A percentile compares a stretch with the other conserved stretches of the same genome.
phyloP scores from a whole-genome alignment of 805 yeast genomes.

The Cyberlindnera lachancei region DNA sequence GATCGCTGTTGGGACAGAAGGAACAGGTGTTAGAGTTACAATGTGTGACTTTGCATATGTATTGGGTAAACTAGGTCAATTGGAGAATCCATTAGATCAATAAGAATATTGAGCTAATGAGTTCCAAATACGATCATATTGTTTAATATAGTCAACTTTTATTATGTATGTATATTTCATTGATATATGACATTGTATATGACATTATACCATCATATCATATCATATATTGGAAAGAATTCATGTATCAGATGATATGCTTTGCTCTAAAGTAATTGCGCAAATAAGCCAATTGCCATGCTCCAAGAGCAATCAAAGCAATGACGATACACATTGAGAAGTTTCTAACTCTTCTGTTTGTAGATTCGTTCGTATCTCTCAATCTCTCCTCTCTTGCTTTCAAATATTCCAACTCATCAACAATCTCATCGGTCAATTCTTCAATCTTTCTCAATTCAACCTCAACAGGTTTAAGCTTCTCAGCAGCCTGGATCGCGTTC shows the following conservation, averaged over 20 bases:
- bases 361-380: conserved; percentile 95
- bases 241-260: conserved; percentile 63
- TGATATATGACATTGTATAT: too few species aligned
- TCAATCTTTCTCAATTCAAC: conserved; percentile 82
- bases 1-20: conserved; percentile 36
- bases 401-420: conserved; percentile 73
- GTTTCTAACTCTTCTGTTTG: conserved; percentile 86
- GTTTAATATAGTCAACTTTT: too few species aligned
- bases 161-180: too few species aligned
- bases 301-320: conserved; percentile 71
- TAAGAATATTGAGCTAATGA: too few species aligned
- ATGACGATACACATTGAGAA: conserved; percentile 68
- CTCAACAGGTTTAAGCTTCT: conserved; percentile 89
- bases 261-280: conserved; percentile 87
- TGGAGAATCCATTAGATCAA: too few species aligned
- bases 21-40: conserved; percentile 27
- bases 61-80: conserved; percentile 38
- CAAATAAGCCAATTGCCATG: conserved; percentile 88
- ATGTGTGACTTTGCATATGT: conserved; percentile 41
- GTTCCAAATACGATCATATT: too few species aligned
- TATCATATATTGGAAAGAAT: too few species aligned
- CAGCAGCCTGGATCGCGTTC: conserved; percentile 89
- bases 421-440: conserved; percentile 78
- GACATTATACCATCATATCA: too few species aligned
- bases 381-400: conserved; percentile 82